A percentile compares a stretch with the other conserved stretches of the same genome.
Evolutionary conservation across 768 basidiomycete genomes (phyloP).

Genomic region (Hysterangium stoloniferum): DNA sequence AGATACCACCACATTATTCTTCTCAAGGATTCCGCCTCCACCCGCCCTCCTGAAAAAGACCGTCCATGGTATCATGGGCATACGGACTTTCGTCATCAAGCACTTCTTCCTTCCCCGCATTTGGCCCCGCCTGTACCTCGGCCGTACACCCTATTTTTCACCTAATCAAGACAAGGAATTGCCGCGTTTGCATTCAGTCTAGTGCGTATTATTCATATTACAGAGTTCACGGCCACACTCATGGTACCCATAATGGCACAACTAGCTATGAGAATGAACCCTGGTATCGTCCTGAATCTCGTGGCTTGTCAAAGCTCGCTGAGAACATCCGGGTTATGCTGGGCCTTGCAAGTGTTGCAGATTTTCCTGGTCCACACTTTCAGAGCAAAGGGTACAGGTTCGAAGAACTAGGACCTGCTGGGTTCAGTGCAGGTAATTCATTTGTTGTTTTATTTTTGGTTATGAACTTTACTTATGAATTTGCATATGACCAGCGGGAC

Average conservation of each 20-base stretch:
- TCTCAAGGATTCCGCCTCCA: not conserved
- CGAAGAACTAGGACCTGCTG: conserved; percentile 27
- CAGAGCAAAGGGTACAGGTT: conserved; percentile 11
- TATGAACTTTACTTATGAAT: conserved; percentile 12
- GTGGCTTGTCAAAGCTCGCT: not conserved
- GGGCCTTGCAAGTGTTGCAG: not conserved
- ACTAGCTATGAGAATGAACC: not conserved
- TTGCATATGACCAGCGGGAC: conserved; percentile 22
- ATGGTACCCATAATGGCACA: no score
- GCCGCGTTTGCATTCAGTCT: no score
- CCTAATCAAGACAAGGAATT: no score
- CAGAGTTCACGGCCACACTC: no score
- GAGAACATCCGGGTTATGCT: not conserved
- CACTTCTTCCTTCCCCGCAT: not conserved
- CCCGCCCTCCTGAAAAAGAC: not conserved
- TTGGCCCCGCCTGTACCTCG: no score
- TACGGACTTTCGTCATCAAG: not conserved
- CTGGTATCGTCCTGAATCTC: not conserved
- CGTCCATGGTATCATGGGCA: not conserved
- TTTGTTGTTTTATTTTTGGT: not conserved
- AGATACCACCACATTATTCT: not conserved
- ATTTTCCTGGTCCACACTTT: conserved; percentile 17
- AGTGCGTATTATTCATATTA: no score
- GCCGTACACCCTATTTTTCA: no score
- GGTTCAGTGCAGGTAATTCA: not conserved